These are phyloP conservation scores for Rhodotorula graminis DNA, from an alignment of 768 basidiomycete species.

Conservation along the genomic window DNA sequence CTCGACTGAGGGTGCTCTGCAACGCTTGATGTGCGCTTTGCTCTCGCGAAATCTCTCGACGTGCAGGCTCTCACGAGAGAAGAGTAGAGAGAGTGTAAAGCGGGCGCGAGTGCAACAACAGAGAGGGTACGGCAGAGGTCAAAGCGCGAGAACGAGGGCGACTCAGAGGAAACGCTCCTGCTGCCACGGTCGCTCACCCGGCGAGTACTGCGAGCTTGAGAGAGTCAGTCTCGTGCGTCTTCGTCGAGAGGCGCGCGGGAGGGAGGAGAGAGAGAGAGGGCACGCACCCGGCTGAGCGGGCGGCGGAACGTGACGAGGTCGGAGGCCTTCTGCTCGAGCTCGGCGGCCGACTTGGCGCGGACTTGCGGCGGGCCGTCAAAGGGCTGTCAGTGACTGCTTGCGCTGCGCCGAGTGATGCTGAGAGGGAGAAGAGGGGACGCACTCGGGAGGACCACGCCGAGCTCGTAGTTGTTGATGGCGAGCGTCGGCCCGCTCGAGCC, in stretches of 20 bases:
- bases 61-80: too few relatives aligned
- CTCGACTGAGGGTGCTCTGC: constrained; percentile 3
- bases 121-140: neutral
- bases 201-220: neutral
- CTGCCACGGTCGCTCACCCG: constrained; percentile 22
- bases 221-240: neutral
- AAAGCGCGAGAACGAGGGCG: too few relatives aligned
- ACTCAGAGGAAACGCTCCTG: constrained; percentile 14
- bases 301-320: constrained; percentile 23
- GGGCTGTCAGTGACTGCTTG: too few relatives aligned
- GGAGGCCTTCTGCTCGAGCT: constrained; percentile 24
- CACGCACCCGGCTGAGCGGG: constrained; percentile 16
- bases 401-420: too few relatives aligned
- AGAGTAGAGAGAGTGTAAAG: neutral
- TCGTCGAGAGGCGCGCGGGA: too few relatives aligned
- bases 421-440: neutral
- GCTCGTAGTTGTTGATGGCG: constrained; percentile 24
- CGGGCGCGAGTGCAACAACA: neutral
- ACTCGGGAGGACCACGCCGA: constrained; percentile 33
- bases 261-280: neutral
- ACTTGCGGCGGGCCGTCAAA: neutral
- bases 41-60: neutral
- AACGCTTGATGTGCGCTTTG: neutral
- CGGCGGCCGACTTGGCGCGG: constrained; percentile 13
- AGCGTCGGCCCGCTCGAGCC: constrained; percentile 1